Evolutionary conservation across 2,329 filamentous ascomycete species (phyloP).

Genomic region (Botrytis medusae): DNA sequence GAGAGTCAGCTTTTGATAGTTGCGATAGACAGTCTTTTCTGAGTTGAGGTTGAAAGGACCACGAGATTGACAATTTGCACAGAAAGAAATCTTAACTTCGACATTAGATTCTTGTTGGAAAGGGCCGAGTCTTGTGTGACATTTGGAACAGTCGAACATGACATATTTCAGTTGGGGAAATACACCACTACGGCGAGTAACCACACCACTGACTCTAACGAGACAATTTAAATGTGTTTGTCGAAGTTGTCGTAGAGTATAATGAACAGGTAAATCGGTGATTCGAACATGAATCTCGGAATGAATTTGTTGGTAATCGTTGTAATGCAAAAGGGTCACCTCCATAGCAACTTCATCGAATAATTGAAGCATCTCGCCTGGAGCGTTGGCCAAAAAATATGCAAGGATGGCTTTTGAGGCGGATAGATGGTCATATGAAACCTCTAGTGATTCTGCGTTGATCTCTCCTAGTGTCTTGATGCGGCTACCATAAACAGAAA

Average conservation of each 20-base stretch:
- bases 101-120: conserved; percentile 97
- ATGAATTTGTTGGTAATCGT: conserved; percentile 96
- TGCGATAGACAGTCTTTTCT: conserved; percentile 96
- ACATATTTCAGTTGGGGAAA: conserved; percentile 98
- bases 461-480: conserved; percentile 95
- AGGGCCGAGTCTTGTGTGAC: conserved; percentile 84
- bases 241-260: conserved; percentile 90
- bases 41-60: conserved; percentile 95
- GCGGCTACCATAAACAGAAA: conserved; percentile 90
- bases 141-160: conserved; percentile 96
- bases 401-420: conserved; percentile 90
- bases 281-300: conserved; percentile 97
- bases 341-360: conserved; percentile 98
- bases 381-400: conserved; percentile 94
- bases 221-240: conserved; percentile 96
- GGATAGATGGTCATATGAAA: conserved; percentile 90
- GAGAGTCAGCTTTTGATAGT: conserved; percentile 96
- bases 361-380: conserved; percentile 90
- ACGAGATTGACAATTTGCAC: conserved; percentile 91
- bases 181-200: conserved; percentile 89
- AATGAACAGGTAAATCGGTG: conserved; percentile 89
- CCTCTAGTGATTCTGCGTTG: conserved; percentile 93
- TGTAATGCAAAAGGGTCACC: conserved; percentile 91
- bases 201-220: conserved; percentile 90
- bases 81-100: conserved; percentile 95